Evolutionary conservation across 2,329 filamentous ascomycete genomes (phyloP).

Genomic region (Lecanosticta acicola): DNA sequence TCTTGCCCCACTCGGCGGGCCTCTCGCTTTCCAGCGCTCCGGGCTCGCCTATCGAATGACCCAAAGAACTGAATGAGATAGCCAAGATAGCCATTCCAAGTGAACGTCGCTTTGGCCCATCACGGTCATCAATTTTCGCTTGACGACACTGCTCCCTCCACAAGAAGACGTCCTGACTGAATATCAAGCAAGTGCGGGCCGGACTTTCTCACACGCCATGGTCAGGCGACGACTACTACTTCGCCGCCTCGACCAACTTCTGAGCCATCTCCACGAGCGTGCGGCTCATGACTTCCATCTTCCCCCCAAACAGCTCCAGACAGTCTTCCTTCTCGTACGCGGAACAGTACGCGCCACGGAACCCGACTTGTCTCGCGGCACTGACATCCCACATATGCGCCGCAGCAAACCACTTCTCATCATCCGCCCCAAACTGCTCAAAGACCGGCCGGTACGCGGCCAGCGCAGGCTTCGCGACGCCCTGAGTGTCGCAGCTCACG

Average conservation of each 20-base stretch:
- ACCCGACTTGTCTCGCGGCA: conserved; percentile 43
- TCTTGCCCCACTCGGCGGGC: not conserved
- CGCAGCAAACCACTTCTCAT: conserved; percentile 52
- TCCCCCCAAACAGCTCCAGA: conserved; percentile 44
- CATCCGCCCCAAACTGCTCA: conserved; percentile 35
- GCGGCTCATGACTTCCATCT: conserved; percentile 49
- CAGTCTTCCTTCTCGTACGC: conserved; percentile 50
- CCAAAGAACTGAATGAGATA: too few relatives aligned
- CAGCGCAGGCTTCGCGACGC: conserved; percentile 48
- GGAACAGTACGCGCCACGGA: conserved; percentile 51
- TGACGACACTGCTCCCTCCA: not conserved
- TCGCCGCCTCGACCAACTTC: conserved; percentile 9
- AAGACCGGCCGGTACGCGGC: conserved; percentile 44
- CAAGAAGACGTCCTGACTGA: too few relatives aligned
- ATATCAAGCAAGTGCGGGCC: too few relatives aligned
- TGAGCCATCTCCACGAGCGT: conserved; percentile 47
- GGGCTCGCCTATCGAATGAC: not conserved
- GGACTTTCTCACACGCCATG: too few relatives aligned
- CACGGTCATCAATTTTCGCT: not conserved
- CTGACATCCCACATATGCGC: conserved; percentile 57
- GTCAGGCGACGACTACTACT: too few relatives aligned
- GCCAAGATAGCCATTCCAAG: too few relatives aligned
- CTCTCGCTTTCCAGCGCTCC: not conserved
- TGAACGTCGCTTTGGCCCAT: not conserved
- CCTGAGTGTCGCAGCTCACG: conserved; percentile 46